Base-by-base conservation (phyloP, 73 alveolate genomes). In the Paramecium biaurelia region DNA sequence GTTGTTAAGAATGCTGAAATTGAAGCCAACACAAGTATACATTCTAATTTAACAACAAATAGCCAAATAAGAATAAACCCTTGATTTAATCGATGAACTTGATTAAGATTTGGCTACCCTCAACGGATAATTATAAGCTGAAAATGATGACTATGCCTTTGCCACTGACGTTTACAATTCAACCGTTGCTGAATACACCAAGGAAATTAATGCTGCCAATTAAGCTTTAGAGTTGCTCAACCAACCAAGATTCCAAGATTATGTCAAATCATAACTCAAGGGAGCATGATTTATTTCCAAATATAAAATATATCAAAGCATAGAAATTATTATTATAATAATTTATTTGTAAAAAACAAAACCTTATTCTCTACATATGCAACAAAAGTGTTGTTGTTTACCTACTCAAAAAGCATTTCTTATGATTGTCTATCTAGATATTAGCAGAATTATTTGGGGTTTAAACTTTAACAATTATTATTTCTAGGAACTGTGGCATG, bases 181-280 rank as follows among this genome's bases (percentile, higher is more conserved):
- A 28, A 30, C 56, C 28, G 90, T 79, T 45, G 90, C 70, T 45
- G 90, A 79, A 79, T 79, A 79, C 34, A 79, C 9, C 49, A 38
- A 79, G 47, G 90, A 79, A 79, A 42, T 79, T 14, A 47, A 79
- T 43, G 90, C 90, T 34, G 41, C 76, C 41, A 79, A 41, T 41
- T 24, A 79, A 42, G 90, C 90, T 24, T 79, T 43, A 41, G 90
- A 47, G 4, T 41, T 79, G 63, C 56, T 79, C 30, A 79, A 41
- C 90, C 74, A 79, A 79, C 90, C 90, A 38, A 79, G 90, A 41
- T 79, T 79, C 90, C 30, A 38, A 47, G 90, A 79, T 26, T 79
- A 79, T 45, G 90, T 79, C 20, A 72, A 72, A 72, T 32, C 53
- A 72, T 35, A 30, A 32, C 86, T 72, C 86, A 72, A 72, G 41